Conservation (phyloP, 1,139 yeast species). For the Spathaspora sp. region DNA sequence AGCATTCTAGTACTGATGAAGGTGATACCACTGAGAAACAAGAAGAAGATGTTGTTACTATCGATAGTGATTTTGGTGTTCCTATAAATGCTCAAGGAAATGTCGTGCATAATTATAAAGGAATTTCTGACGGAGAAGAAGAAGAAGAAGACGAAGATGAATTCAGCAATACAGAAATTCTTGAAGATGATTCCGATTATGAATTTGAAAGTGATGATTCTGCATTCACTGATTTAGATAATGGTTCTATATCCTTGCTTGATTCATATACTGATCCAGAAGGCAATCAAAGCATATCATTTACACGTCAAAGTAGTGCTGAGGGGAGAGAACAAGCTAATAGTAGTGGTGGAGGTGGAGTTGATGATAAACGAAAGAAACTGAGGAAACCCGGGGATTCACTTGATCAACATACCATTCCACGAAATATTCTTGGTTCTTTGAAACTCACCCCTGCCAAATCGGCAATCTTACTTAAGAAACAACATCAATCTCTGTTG, state of each 20-base stretch:
- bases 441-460: constrained; percentile 8
- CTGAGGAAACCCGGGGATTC: constrained; percentile 11
- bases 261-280: constrained; percentile 20
- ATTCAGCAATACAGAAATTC: neutral
- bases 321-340: constrained; percentile 17
- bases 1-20: neutral
- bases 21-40: constrained; percentile 5
- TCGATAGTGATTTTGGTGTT: constrained; percentile 37
- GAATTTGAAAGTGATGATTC: constrained; percentile 34
- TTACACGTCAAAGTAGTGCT: constrained; percentile 7
- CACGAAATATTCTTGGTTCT: constrained; percentile 10
- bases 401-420: constrained; percentile 20
- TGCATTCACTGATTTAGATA: constrained; percentile 47
- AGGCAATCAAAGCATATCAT: constrained; percentile 12
- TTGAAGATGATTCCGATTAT: constrained; percentile 13
- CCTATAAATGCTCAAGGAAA: constrained; percentile 20
- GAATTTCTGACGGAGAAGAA: constrained; percentile 6
- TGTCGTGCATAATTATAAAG: constrained; percentile 16
- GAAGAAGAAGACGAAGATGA: constrained; percentile 11
- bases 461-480: constrained; percentile 1
- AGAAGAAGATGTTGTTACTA: constrained; percentile 21
- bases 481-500: constrained; percentile 9
- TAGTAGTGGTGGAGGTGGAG: constrained; percentile 16
- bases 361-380: neutral
- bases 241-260: constrained; percentile 36